phyloP scores from a whole-genome alignment of 78 protist species.

The Andalucia godoyi region DNA sequence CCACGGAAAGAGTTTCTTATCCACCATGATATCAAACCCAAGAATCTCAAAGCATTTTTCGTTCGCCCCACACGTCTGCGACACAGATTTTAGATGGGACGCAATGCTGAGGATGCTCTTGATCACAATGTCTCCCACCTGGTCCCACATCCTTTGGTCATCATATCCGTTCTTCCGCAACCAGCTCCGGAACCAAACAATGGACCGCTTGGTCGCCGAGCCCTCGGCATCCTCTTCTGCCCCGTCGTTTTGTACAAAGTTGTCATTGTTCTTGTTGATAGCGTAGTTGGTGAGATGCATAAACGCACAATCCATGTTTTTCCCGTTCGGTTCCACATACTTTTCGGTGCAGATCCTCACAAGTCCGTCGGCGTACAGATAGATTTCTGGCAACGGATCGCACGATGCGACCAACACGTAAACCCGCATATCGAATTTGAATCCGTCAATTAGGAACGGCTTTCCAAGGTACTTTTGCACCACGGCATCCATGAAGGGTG shows the following conservation, averaged over 20 bases:
- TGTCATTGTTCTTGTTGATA: conserved; percentile 12
- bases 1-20: conserved; percentile 14
- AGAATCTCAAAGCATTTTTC: conserved; percentile 22
- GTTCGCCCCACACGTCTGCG: neutral
- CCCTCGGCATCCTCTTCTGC: neutral
- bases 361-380: conserved; percentile 25
- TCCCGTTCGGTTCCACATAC: conserved; percentile 3
- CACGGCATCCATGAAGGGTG: neutral
- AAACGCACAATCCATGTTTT: neutral
- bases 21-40: conserved; percentile 30
- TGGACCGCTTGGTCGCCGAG: conserved; percentile 23
- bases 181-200: neutral
- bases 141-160: neutral
- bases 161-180: conserved; percentile 1
- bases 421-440: conserved; percentile 42
- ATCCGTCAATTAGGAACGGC: conserved; percentile 31
- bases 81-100: conserved; percentile 3
- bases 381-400: conserved; percentile 33
- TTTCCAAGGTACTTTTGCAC: conserved; percentile 33
- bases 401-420: conserved; percentile 24
- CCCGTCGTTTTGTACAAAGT: conserved; percentile 4
- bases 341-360: conserved; percentile 26
- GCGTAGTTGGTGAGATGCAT: conserved; percentile 58
- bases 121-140: conserved; percentile 18
- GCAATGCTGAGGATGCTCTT: conserved; percentile 5